phyloP scores from a whole-genome alignment of 257 asterid genomes.

The Rehmannia glutinosa region DNA sequence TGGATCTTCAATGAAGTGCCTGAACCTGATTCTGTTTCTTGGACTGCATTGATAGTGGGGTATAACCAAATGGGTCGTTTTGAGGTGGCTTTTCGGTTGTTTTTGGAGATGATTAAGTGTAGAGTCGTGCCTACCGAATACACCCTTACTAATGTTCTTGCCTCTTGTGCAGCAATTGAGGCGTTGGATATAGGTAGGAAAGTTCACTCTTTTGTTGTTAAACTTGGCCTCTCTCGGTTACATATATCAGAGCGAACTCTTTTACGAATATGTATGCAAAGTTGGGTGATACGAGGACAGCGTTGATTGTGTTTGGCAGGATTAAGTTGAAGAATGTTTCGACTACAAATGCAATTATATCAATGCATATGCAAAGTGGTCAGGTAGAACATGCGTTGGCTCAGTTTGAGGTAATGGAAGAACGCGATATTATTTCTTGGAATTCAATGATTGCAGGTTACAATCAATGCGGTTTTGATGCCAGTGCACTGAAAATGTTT shows the following conservation, averaged over 20 bases:
- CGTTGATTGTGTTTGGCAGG: constrained; percentile 45
- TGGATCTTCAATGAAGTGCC: constrained; percentile 46
- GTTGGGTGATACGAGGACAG: constrained; percentile 45
- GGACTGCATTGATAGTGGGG: constrained; percentile 86
- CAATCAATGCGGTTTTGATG: constrained; percentile 62
- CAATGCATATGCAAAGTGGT: constrained; percentile 65
- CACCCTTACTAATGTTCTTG: constrained; percentile 61
- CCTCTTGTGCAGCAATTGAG: constrained; percentile 55
- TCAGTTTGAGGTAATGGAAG: constrained; percentile 62
- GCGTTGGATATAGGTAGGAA: constrained; percentile 50
- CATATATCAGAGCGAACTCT: constrained; percentile 64
- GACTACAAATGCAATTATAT: constrained; percentile 58
- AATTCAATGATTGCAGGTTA: constrained; percentile 77
- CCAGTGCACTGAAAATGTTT: constrained; percentile 50
- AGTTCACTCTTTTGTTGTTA: constrained; percentile 68
- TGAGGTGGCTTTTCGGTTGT: constrained; percentile 40
- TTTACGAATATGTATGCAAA: constrained; percentile 82
- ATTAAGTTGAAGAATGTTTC: constrained; percentile 53
- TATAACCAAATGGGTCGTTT: constrained; percentile 48
- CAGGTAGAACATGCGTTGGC: constrained; percentile 46
- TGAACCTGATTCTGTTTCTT: constrained; percentile 68
- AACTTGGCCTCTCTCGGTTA: constrained; percentile 48
- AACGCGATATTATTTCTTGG: constrained; percentile 74
- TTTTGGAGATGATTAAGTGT: constrained; percentile 53
- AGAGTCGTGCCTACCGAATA: constrained; percentile 56